Evolutionary conservation across 179 eudicot genomes (phyloP).

Genomic region (Beta lomatogona): DNA sequence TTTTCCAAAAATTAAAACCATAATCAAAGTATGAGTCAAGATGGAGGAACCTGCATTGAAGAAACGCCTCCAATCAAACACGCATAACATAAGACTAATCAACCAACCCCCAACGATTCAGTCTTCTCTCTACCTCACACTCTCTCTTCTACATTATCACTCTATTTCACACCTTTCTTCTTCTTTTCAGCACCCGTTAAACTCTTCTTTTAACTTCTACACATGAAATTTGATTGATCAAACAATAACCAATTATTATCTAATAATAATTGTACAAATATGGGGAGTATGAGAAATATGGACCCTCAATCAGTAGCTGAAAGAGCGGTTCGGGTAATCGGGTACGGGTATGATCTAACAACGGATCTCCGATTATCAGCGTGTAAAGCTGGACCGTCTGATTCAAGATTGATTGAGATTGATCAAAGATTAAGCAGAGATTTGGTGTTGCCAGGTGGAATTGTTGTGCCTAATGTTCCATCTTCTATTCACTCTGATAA

Average conservation of each 20-base stretch:
- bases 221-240: neutral
- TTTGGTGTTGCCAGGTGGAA: slow-evolving; percentile 70
- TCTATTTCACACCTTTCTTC: neutral
- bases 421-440: slow-evolving; percentile 51
- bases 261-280: neutral
- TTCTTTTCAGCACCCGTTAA: no score
- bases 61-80: neutral
- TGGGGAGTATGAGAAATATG: slow-evolving; percentile 41
- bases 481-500: slow-evolving; percentile 79
- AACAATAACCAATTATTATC: neutral
- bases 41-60: slow-evolving; percentile 22
- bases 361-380: slow-evolving; percentile 65
- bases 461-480: slow-evolving; percentile 58
- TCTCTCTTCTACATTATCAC: neutral
- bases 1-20: neutral
- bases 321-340: slow-evolving; percentile 76
- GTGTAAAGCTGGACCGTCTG: slow-evolving; percentile 67
- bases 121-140: neutral
- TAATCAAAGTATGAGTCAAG: slow-evolving; percentile 4
- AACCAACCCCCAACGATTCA: neutral
- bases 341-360: slow-evolving; percentile 72
- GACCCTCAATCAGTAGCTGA: slow-evolving; percentile 84
- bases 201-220: no score
- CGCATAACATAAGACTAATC: slow-evolving; percentile 18
- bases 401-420: slow-evolving; percentile 63